Conservation (phyloP, 129 eudicot species). For the Artemisia argyi region DNA sequence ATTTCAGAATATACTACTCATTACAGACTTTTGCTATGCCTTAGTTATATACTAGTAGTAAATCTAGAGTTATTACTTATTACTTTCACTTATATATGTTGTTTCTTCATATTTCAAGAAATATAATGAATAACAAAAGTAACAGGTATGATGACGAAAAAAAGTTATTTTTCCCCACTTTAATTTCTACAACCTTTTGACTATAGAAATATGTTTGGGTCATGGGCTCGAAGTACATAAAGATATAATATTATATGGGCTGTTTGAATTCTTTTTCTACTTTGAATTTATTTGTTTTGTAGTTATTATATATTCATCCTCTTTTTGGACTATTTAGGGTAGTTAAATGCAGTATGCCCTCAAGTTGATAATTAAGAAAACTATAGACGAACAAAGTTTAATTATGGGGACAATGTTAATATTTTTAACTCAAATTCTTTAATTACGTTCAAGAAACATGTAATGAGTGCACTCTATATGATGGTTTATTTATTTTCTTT, state of each 20-base stretch:
- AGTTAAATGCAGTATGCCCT: slow-evolving; percentile 6
- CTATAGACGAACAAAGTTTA: slow-evolving; percentile 16
- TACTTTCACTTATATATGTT: too few relatives aligned
- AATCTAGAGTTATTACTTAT: too few relatives aligned
- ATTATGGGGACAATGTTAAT: slow-evolving; percentile 26
- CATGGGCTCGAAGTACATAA: slow-evolving; percentile 53
- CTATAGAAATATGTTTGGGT: slow-evolving; percentile 28
- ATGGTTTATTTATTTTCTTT: too few relatives aligned
- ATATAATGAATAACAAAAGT: too few relatives aligned
- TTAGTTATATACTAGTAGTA: too few relatives aligned
- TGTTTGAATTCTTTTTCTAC: slow-evolving; percentile 26
- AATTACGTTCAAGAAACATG: slow-evolving; percentile 19
- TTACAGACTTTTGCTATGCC: too few relatives aligned
- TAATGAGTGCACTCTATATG: background rate
- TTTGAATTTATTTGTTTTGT: slow-evolving; percentile 14
- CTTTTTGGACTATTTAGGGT: slow-evolving; percentile 14
- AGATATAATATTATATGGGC: slow-evolving; percentile 31
- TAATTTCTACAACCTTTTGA: slow-evolving; percentile 24
- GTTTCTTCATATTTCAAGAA: too few relatives aligned
- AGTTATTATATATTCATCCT: slow-evolving; percentile 12
- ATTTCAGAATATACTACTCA: too few relatives aligned
- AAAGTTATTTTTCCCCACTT: background rate
- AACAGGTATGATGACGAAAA: background rate
- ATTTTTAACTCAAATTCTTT: slow-evolving; percentile 11
- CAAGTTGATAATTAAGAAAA: slow-evolving; percentile 11